Conservation (phyloP, 805 yeast genomes). For the Candida koratica region DNA sequence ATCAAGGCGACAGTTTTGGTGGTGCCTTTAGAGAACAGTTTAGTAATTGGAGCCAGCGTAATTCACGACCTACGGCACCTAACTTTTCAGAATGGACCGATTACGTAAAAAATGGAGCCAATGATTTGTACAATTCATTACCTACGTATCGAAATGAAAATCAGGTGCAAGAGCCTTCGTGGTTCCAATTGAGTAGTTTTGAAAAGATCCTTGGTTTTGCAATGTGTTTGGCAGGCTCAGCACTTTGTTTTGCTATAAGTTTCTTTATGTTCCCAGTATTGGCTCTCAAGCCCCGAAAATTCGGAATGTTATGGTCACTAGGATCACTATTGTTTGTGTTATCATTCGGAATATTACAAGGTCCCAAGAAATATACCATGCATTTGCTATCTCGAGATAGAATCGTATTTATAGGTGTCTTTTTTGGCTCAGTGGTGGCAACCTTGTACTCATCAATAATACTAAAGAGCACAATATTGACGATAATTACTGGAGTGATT, state of each 20-base stretch:
- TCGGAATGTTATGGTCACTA: constrained; percentile 85
- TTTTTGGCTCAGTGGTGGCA: constrained; percentile 71
- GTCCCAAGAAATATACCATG: constrained; percentile 73
- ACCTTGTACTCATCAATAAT: constrained; percentile 75
- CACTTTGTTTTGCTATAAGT: constrained; percentile 78
- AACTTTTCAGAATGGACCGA: constrained; percentile 41
- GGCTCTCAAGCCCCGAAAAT: constrained; percentile 85
- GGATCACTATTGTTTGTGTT: constrained; percentile 84
- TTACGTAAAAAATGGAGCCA: constrained; percentile 41
- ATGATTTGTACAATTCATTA: constrained; percentile 58
- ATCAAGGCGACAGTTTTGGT: constrained; percentile 25
- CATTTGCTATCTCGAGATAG: constrained; percentile 76
- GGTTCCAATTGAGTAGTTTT: constrained; percentile 72
- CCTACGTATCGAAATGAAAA: constrained; percentile 53
- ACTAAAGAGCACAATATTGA: constrained; percentile 66
- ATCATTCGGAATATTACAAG: constrained; percentile 89
- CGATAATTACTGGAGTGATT: constrained; percentile 67
- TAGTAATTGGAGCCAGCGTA: constrained; percentile 25
- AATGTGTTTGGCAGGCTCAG: constrained; percentile 69
- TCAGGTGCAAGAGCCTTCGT: constrained; percentile 59
- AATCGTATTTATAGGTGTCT: constrained; percentile 73
- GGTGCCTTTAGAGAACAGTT: constrained; percentile 31
- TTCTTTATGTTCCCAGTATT: constrained; percentile 84
- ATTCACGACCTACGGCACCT: constrained; percentile 16
- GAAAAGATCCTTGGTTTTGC: constrained; percentile 78